Base-by-base conservation (phyloP, 768 basidiomycete genomes). In the Pleurotus pulmonarius region DNA sequence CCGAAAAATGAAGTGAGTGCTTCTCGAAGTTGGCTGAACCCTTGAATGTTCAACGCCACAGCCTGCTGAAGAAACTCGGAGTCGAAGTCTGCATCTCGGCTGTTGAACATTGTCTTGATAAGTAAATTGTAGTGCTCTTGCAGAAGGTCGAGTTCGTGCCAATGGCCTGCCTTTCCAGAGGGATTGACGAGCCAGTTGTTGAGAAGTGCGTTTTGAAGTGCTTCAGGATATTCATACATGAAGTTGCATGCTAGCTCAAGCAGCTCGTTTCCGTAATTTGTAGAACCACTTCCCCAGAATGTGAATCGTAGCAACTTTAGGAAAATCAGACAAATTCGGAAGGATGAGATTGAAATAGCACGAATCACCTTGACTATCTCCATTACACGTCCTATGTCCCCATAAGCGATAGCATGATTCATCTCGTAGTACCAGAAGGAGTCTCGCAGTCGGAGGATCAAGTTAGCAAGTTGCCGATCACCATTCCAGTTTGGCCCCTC, bases 351-450 rank as follows among this genome's bases (percentile, higher is more conserved):
- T n/a, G 6, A 25, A 34, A 51, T 26, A 26, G 26, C 5, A 26
- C 26, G 8, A 51, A 6, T 12, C 29, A 69, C 70, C 65, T 70
- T 70, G 38, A 71, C 37, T 9, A 61, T 59, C 48, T 70, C 65
- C 38, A 61, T 65, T 0, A 66, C 62, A 2, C 65, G 62, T 1
- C 71, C 70, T 40, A 64, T 63, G 59, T 70, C 66, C 3, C 71
- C 71, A 29, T 68, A 67, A 5, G 69, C 48, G 12, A 66, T 56
- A 1, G 69, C 63, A 51, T 64, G 58, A 2, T 56, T 43, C 22
- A 63, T 47, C 34, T 70, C 69, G 5, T 61, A 56, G 29, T 58
- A 65, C 60, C 61, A 61, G 11, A 59, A 46, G 46, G 56, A 58
- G 47, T 65, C 63, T 6, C 53, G 62, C 0, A 67, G 34, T 47